Evolutionary conservation across 257 asterid genomes (phyloP).

Genomic region (Scutellaria minor): DNA sequence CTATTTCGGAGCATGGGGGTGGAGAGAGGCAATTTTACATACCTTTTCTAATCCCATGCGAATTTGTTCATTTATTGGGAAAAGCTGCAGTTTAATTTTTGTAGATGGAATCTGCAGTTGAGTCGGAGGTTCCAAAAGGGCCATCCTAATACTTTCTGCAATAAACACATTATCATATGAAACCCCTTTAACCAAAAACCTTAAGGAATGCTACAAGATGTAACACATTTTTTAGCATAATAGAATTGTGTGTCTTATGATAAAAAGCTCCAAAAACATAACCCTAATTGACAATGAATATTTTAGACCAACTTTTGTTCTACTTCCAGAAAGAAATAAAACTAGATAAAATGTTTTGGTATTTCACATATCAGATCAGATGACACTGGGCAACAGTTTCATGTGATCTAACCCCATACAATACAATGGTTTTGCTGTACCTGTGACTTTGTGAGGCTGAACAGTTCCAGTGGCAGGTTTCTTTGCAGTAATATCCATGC

Average conservation of each 20-base stretch:
- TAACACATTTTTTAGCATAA: conserved; percentile 16
- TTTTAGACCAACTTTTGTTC: not conserved
- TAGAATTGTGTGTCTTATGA: not conserved
- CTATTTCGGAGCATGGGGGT: not conserved
- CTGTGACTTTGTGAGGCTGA: conserved; percentile 36
- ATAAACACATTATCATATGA: conserved; percentile 26
- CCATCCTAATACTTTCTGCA: conserved; percentile 36
- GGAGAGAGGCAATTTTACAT: conserved; percentile 11
- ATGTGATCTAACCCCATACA: not conserved
- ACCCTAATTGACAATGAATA: not conserved
- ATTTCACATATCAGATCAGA: conserved; percentile 11
- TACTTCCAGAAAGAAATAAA: conserved; percentile 6
- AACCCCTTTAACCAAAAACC: conserved; percentile 25
- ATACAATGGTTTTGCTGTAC: conserved; percentile 31
- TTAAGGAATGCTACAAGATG: conserved; percentile 17
- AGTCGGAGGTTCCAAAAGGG: conserved; percentile 40
- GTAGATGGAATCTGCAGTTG: conserved; percentile 48
- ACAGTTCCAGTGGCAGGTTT: conserved; percentile 45
- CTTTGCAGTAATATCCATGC: conserved; percentile 31
- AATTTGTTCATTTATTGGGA: conserved; percentile 63
- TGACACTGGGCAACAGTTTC: conserved; percentile 22
- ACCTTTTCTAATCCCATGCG: conserved; percentile 79
- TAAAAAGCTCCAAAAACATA: conserved; percentile 1
- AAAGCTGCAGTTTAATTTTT: conserved; percentile 86
- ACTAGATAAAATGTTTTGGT: not conserved